Conservation (phyloP, 331 rosid species). For the Ulmus americana region DNA sequence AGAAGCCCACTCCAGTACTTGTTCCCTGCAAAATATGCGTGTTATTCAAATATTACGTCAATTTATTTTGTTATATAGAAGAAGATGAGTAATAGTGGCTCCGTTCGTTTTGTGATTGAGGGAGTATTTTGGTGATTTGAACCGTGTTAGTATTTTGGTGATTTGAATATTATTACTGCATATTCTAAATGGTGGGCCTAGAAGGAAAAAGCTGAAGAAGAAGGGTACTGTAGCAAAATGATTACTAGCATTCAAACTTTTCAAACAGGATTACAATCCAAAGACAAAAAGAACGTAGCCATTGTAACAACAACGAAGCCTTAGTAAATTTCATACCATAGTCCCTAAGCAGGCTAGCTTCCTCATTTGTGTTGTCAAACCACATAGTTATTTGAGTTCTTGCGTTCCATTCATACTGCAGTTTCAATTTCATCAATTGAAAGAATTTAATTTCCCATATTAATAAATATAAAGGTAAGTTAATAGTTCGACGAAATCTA, state of each 20-base stretch:
- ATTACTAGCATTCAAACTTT: no score
- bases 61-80: not conserved
- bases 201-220: no score
- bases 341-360: conserved; percentile 69
- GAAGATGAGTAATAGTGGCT: not conserved
- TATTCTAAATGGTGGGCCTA: no score
- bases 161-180: no score
- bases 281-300: no score
- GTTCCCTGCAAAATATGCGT: conserved; percentile 38
- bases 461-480: not conserved
- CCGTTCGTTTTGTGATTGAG: no score
- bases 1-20: conserved; percentile 80
- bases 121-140: no score
- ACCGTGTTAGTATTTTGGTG: no score
- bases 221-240: no score
- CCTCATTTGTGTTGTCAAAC: conserved; percentile 65
- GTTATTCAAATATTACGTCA: not conserved
- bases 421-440: not conserved
- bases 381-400: conserved; percentile 88
- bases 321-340: conserved; percentile 40
- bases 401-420: conserved; percentile 82
- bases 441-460: not conserved
- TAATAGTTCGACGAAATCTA: not conserved
- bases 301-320: no score
- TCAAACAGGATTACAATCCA: no score